Conservation (phyloP, 2,329 filamentous ascomycete species). For the Ascochyta fabae region DNA sequence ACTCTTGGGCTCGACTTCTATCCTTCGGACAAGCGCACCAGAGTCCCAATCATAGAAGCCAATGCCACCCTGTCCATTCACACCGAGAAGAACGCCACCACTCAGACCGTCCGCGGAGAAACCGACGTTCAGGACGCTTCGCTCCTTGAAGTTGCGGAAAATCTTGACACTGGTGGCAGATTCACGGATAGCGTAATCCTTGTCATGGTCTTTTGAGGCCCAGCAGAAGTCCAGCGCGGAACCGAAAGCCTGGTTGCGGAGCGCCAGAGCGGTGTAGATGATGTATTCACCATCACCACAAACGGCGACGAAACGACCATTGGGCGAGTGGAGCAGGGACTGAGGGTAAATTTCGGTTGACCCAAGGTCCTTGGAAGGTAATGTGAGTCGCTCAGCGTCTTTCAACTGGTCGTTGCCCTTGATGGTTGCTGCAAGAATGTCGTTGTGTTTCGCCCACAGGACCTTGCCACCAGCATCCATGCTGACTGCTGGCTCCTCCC, state of each 20-base stretch:
- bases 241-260: constrained; percentile 97
- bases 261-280: constrained; percentile 95
- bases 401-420: constrained; percentile 89
- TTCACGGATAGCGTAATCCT: constrained; percentile 97
- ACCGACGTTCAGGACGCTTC: constrained; percentile 89
- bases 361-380: constrained; percentile 92
- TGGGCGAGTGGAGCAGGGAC: constrained; percentile 92
- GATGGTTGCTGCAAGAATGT: constrained; percentile 93
- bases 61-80: constrained; percentile 92
- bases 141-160: constrained; percentile 97
- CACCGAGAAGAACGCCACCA: constrained; percentile 88
- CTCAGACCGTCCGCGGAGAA: constrained; percentile 93
- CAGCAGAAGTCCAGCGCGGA: constrained; percentile 95
- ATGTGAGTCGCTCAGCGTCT: constrained; percentile 83
- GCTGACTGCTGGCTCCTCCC: constrained; percentile 95
- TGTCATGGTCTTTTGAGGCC: constrained; percentile 96
- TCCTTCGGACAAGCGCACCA: constrained; percentile 85
- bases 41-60: constrained; percentile 97
- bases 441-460: constrained; percentile 94
- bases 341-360: constrained; percentile 97
- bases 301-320: constrained; percentile 85
- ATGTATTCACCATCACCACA: constrained; percentile 99
- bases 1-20: constrained; percentile 75
- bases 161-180: constrained; percentile 94
- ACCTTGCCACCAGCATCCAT: constrained; percentile 97